These are phyloP conservation scores for Fraxinus platypoda DNA, from an alignment of 305 asterid genomes.

Conservation along the genomic window DNA sequence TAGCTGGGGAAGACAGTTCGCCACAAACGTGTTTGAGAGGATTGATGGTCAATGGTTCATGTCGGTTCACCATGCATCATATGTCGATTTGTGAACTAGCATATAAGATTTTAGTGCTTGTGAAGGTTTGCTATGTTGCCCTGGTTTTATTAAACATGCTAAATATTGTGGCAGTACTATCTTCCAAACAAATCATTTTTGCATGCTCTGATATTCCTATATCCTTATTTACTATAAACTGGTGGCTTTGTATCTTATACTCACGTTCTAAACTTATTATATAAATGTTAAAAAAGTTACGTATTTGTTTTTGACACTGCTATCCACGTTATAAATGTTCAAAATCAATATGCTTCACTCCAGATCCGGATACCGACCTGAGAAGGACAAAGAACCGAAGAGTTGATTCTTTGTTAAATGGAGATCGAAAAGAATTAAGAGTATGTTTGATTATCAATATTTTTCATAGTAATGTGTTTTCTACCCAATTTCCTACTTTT, in stretches of 20 bases:
- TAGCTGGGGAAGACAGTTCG: conserved; percentile 97
- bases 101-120: conserved; percentile 14
- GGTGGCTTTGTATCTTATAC: not conserved
- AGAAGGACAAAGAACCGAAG: not conserved
- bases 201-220: not conserved
- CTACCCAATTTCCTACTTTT: too few species aligned
- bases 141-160: not conserved
- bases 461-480: too few species aligned
- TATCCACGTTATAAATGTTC: not conserved
- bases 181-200: not conserved
- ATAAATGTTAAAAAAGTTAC: not conserved
- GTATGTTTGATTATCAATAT: too few species aligned
- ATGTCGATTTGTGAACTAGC: conserved; percentile 59
- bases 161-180: not conserved
- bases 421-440: not conserved
- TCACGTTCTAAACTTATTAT: not conserved
- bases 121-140: conserved; percentile 4
- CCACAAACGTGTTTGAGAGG: conserved; percentile 80
- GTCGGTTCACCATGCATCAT: conserved; percentile 87
- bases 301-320: not conserved
- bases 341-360: not conserved
- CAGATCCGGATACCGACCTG: not conserved
- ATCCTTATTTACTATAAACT: not conserved
- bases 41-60: conserved; percentile 76
- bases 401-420: not conserved